phyloP scores from a whole-genome alignment of 345 rosid species.

The Passiflora organensis region DNA sequence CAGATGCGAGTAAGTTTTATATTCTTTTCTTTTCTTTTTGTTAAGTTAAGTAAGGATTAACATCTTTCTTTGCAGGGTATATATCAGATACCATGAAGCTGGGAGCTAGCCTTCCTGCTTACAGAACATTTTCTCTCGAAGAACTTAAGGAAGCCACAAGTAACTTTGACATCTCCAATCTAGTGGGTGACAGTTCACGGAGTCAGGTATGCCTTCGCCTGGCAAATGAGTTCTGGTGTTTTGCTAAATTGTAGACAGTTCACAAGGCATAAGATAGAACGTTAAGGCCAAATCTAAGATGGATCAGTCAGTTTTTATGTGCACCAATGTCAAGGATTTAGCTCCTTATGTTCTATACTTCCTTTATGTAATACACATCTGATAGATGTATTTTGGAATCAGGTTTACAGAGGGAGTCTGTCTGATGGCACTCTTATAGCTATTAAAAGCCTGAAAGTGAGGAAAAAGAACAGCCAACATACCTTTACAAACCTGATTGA shows the following conservation, averaged over 20 bases:
- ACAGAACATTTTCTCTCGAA: constrained; percentile 50
- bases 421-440: constrained; percentile 33
- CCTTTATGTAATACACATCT: no score
- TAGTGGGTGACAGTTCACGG: constrained; percentile 27
- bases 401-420: constrained; percentile 46
- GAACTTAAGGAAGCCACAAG: constrained; percentile 58
- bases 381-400: constrained; percentile 17
- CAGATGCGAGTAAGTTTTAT: constrained; percentile 55
- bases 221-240: background rate
- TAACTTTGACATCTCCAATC: constrained; percentile 32
- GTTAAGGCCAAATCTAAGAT: background rate
- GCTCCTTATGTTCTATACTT: no score
- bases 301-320: no score
- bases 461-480: constrained; percentile 33
- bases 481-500: constrained; percentile 39
- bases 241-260: background rate
- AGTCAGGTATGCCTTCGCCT: constrained; percentile 26
- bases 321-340: no score
- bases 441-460: constrained; percentile 38
- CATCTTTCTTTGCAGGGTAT: constrained; percentile 26
- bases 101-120: constrained; percentile 50
- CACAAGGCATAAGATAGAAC: background rate
- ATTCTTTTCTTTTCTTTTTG: background rate
- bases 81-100: constrained; percentile 66
- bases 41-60: background rate